These are phyloP conservation scores for Hericium alpestre DNA, from an alignment of 768 basidiomycete genomes.

Conservation along the genomic window DNA sequence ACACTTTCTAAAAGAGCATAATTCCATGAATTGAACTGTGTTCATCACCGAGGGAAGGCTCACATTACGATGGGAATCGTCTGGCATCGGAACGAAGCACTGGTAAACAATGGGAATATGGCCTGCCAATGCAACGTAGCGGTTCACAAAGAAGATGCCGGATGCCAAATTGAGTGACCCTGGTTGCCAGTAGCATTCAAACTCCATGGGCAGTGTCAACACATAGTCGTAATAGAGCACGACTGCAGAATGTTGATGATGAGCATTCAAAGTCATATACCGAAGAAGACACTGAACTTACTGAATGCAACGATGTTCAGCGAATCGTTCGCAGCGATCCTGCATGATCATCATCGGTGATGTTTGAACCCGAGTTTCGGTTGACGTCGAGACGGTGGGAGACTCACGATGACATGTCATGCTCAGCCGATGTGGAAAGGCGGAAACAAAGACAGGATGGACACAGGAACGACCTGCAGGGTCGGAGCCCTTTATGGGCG, in stretches of 20 bases:
- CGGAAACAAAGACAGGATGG: background rate
- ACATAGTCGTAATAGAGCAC: slow-evolving; percentile 34
- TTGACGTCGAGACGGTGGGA: background rate
- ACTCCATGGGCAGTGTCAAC: slow-evolving; percentile 33
- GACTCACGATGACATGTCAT: background rate
- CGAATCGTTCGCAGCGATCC: background rate
- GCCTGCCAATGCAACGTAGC: slow-evolving; percentile 15
- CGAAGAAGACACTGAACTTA: background rate
- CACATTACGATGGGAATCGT: background rate
- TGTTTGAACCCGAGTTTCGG: background rate
- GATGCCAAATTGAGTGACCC: slow-evolving; percentile 8
- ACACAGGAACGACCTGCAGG: too few relatives aligned
- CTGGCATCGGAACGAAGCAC: background rate
- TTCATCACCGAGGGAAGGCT: background rate
- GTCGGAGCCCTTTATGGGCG: too few relatives aligned
- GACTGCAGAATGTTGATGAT: slow-evolving; percentile 7
- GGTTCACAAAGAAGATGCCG: slow-evolving; percentile 12
- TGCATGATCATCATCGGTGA: too few relatives aligned
- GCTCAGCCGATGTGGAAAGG: background rate
- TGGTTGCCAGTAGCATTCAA: slow-evolving; percentile 32
- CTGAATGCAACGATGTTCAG: background rate
- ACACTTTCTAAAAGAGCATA: too few relatives aligned
- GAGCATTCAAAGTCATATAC: background rate
- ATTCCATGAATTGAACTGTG: too few relatives aligned
- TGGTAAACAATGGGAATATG: slow-evolving; percentile 11